Percentiles rank a stretch among this genome's conserved stretches.
phyloP scores from a whole-genome alignment of 179 eudicot species.

The Drosera spatulata region DNA sequence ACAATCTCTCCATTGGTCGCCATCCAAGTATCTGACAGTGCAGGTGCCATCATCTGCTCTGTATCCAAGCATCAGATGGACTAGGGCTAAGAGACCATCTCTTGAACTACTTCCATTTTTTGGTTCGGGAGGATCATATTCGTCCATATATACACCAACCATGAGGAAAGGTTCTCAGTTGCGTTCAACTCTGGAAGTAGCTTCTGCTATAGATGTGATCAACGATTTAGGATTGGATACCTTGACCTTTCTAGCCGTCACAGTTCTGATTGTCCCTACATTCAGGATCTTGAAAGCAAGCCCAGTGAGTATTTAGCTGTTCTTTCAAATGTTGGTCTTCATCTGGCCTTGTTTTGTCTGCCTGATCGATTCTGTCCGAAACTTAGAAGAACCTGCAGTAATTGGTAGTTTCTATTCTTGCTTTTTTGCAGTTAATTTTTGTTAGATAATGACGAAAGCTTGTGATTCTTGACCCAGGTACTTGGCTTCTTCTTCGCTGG shows the following conservation, averaged over 20 bases:
- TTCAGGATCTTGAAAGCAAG: constrained; percentile 76
- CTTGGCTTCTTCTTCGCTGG: constrained; percentile 99
- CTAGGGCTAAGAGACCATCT: constrained; percentile 11
- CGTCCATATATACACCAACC: constrained; percentile 15
- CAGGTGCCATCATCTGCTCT: constrained; percentile 13
- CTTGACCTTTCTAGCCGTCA: constrained; percentile 84
- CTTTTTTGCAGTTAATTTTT: background rate
- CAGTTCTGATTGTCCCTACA: constrained; percentile 86
- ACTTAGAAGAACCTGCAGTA: too few relatives aligned
- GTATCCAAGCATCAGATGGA: constrained; percentile 16
- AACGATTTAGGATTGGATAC: constrained; percentile 98
- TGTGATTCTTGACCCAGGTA: constrained; percentile 38
- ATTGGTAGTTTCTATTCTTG: background rate
- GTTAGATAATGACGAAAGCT: background rate
- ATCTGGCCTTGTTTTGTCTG: background rate
- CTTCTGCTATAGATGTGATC: constrained; percentile 76
- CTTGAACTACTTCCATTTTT: constrained; percentile 16
- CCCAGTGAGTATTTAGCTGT: constrained; percentile 50
- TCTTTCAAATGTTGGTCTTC: background rate
- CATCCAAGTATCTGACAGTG: constrained; percentile 16
- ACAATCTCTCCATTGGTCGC: constrained; percentile 15
- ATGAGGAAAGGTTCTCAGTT: constrained; percentile 25
- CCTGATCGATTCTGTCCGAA: background rate
- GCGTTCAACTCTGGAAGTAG: constrained; percentile 59
- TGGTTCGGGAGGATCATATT: constrained; percentile 21